These are phyloP conservation scores for Phytophthora podocarpi DNA, from an alignment of 352 stramenopile species.

Conservation along the genomic window DNA sequence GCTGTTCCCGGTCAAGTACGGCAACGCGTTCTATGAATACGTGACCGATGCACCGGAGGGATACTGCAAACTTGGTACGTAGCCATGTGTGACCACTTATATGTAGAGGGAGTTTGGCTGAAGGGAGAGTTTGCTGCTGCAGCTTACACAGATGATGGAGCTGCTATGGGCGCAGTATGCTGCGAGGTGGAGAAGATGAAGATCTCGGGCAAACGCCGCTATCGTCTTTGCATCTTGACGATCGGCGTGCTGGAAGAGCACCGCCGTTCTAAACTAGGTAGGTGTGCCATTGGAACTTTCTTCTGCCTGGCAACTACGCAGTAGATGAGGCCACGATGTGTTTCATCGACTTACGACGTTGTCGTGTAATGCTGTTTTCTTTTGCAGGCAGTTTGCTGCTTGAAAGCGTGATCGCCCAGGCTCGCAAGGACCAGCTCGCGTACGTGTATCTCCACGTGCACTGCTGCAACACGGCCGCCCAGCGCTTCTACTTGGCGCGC, in stretches of 20 bases:
- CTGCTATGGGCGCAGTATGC: conserved; percentile 87
- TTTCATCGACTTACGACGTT: not conserved
- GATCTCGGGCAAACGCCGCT: conserved; percentile 12
- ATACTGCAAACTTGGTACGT: conserved; percentile 61
- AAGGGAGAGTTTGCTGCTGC: not conserved
- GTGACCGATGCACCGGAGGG: conserved; percentile 67
- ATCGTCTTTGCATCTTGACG: conserved; percentile 88
- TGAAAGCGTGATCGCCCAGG: conserved; percentile 46
- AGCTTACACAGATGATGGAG: conserved; percentile 78
- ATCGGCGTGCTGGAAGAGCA: conserved; percentile 91
- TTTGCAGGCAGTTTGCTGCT: conserved; percentile 58
- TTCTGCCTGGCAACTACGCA: not conserved
- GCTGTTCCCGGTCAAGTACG: conserved; percentile 93
- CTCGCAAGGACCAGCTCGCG: conserved; percentile 39
- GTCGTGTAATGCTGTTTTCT: not conserved
- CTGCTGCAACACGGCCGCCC: conserved; percentile 90
- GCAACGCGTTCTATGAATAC: conserved; percentile 92
- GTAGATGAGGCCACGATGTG: not conserved
- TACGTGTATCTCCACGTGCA: conserved; percentile 93
- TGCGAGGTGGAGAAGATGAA: conserved; percentile 77
- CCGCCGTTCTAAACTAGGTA: conserved; percentile 56
- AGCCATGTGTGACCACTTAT: not conserved
- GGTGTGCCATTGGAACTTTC: conserved; percentile 4
- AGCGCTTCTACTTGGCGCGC: conserved; percentile 89
- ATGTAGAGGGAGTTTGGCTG: not conserved